phyloP scores from a whole-genome alignment of 768 basidiomycete species.

The Saitozyma podzolica region DNA sequence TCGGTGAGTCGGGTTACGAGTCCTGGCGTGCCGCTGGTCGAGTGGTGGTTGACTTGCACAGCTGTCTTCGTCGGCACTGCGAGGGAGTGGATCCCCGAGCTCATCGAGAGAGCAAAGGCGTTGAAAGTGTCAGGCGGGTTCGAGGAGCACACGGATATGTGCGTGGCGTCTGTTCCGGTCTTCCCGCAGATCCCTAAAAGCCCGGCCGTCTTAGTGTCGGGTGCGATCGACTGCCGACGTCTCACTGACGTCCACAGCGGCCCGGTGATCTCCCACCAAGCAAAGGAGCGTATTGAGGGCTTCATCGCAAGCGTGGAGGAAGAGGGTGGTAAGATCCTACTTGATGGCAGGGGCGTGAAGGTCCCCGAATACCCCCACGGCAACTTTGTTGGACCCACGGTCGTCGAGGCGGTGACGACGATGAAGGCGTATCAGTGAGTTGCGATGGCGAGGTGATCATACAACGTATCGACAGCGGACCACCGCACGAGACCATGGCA shows the following conservation, averaged over 20 bases:
- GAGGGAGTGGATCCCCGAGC: constrained; percentile 78
- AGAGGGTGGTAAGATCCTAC: constrained; percentile 80
- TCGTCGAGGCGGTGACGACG: constrained; percentile 74
- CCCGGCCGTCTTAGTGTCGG: not conserved
- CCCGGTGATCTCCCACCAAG: constrained; percentile 65
- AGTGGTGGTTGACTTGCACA: constrained; percentile 18
- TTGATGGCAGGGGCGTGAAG: constrained; percentile 74
- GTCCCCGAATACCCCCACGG: constrained; percentile 78
- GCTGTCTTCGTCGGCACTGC: constrained; percentile 74
- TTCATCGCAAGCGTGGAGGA: constrained; percentile 62
- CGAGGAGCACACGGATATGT: constrained; percentile 78
- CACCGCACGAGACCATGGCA: too few species aligned
- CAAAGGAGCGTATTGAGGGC: constrained; percentile 72
- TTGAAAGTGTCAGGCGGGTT: constrained; percentile 89
- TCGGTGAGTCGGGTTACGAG: constrained; percentile 60
- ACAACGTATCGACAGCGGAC: too few species aligned
- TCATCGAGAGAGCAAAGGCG: constrained; percentile 74
- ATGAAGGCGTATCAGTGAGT: constrained; percentile 86
- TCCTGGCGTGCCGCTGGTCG: not conserved
- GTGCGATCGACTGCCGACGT: constrained; percentile 2
- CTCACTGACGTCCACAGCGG: constrained; percentile 47
- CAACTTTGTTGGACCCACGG: constrained; percentile 91
- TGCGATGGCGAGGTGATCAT: not conserved
- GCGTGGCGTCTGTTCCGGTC: constrained; percentile 51
- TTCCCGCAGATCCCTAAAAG: too few species aligned